These are phyloP conservation scores for Pseudonitzschia delicatissima DNA, from an alignment of 108 stramenopile species.

Conservation along the genomic window DNA sequence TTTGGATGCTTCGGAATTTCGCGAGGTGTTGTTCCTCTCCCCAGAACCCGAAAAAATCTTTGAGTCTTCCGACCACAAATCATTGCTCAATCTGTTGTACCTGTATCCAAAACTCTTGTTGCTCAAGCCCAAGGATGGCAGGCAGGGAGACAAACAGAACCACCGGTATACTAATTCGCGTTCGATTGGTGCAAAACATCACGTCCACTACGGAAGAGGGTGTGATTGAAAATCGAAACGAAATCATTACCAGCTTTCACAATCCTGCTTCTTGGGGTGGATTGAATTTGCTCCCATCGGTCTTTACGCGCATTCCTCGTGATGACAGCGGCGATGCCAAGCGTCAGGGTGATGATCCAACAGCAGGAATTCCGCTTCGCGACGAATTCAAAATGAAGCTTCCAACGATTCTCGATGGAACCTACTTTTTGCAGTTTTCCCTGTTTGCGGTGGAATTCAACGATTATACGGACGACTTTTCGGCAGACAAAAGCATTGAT, in stretches of 20 bases:
- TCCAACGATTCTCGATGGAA: slow-evolving; percentile 73
- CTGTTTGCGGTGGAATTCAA: slow-evolving; percentile 48
- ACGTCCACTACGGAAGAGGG: slow-evolving; percentile 18
- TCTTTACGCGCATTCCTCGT: slow-evolving; percentile 53
- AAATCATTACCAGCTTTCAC: slow-evolving; percentile 49
- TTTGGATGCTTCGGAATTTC: slow-evolving; percentile 58
- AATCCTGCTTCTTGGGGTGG: slow-evolving; percentile 70
- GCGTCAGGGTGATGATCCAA: slow-evolving; percentile 3
- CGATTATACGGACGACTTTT: slow-evolving; percentile 19
- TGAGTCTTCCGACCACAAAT: slow-evolving; percentile 40
- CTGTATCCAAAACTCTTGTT: slow-evolving; percentile 61
- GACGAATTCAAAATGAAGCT: slow-evolving; percentile 84
- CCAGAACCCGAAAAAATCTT: slow-evolving; percentile 50
- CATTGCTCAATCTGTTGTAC: slow-evolving; percentile 68
- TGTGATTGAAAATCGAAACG: slow-evolving; percentile 33
- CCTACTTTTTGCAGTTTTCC: slow-evolving; percentile 62
- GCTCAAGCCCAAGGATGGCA: slow-evolving; percentile 16
- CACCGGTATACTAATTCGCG: slow-evolving; percentile 46
- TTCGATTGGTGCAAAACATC: slow-evolving; percentile 44
- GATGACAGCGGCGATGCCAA: neutral
- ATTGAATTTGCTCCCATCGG: slow-evolving; percentile 50
- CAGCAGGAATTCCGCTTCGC: slow-evolving; percentile 44
- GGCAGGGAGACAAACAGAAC: neutral
- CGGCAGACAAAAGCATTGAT: neutral
- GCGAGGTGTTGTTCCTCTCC: slow-evolving; percentile 75